Evolutionary conservation across 164 flowering plant species (phyloP), one percentile per base, ranked within the genome.

Genomic region (Chimonanthus praecox): DNA sequence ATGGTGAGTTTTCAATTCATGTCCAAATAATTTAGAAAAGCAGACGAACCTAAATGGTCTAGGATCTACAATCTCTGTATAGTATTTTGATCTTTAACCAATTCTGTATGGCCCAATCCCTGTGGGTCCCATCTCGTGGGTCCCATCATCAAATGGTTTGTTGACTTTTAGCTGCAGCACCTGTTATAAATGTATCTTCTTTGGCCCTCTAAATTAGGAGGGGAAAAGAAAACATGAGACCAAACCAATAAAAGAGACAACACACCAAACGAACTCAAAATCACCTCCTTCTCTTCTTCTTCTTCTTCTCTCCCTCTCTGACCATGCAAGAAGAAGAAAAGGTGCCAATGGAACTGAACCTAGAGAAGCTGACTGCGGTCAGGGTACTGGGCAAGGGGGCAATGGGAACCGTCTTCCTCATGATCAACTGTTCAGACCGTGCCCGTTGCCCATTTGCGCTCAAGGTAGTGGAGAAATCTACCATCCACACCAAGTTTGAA

Each of bases 331-430:
- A 71, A 21, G 60, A 82, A 74, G 82, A 81, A 77, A 45, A 15
- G 51, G 33, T 13, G 60, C n/a, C 16, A 5, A 61, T 48, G 74
- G 83, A 82, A 58, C 82, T 88, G 0, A 77, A 88, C 58, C 79
- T 90, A 7, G 80, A 83, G 75, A 81, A 82, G 79, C 85, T 94
- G 33, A 75, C 64, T 20, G 88, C 87, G 51, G 69, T 85, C 64
- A 87, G 82, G 72, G 85, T 91, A 43, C 85, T 94, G 8, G 98
- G 98, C 64, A 85, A 81, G 76, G 98, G 98, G 6, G 98, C 98
- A 47, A 87, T 86, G 89, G 98, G 98, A 4, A 92, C 97, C 2
- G 98, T 94, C 15, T 88, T 94, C 80, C 84, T 94, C 49, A 95
- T 87, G 75, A 82, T 80, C 72, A 78, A 87, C 79, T 68, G 2